Conservation (phyloP, 2,329 filamentous ascomycete genomes). For the Rutstroemia sp. region DNA sequence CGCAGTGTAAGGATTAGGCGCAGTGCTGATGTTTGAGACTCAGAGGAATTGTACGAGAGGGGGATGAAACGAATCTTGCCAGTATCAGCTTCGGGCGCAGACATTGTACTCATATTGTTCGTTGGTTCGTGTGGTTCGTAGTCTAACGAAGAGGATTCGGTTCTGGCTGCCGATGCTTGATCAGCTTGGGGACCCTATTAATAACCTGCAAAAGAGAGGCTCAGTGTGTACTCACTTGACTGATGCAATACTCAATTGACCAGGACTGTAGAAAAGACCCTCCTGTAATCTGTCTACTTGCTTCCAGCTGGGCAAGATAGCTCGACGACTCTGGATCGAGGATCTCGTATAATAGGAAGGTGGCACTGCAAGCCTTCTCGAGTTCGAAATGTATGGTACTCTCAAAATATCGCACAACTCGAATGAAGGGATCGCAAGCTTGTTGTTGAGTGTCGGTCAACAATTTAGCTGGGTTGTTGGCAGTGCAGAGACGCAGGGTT, state of each 20-base stretch:
- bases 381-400: too few species aligned
- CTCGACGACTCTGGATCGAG: too few species aligned
- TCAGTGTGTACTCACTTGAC: background rate
- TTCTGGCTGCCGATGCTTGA: background rate
- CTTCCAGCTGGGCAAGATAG: too few species aligned
- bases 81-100: constrained; percentile 6
- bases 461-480: too few species aligned
- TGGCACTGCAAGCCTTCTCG: too few species aligned
- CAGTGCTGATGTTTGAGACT: constrained; percentile 72
- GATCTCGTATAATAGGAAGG: too few species aligned
- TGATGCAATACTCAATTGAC: constrained; percentile 12
- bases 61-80: constrained; percentile 56
- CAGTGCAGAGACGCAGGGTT: too few species aligned
- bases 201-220: background rate
- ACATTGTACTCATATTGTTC: constrained; percentile 8
- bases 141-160: constrained; percentile 1
- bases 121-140: background rate
- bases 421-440: too few species aligned
- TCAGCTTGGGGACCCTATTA: constrained; percentile 4
- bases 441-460: too few species aligned
- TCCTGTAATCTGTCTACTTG: too few species aligned
- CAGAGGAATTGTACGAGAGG: constrained; percentile 67
- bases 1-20: constrained; percentile 71
- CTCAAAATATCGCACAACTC: too few species aligned
- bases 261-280: background rate